Base-by-base conservation (phyloP, 768 basidiomycete species). In the Clavaria fumosa region DNA sequence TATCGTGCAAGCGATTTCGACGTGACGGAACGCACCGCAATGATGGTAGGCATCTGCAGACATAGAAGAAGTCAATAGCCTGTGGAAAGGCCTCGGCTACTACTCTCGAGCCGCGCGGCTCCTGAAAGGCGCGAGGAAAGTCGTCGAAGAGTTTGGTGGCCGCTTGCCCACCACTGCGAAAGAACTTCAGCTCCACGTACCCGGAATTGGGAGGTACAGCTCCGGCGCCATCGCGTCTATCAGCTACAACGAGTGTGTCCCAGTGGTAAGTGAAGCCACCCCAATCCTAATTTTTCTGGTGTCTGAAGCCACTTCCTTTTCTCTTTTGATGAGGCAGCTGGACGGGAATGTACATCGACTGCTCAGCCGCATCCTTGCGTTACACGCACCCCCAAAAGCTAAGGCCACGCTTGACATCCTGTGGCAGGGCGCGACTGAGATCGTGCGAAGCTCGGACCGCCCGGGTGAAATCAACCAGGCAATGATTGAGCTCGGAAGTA, bases 81-180 rank as follows among this genome's bases (percentile, higher is more conserved):
- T 85, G 6, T 97, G 91, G 91, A 86, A 86, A 53, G 89, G 88
- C 12, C 63, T 91, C 2, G 88, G 89, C 5, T 91, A 90, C 56
- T 91, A 91, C 55, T 81, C 80, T 27, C 73, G 86, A 30, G 88
- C 85, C 12, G 72, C 79, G 32, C 74, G 86, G 15, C 62, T 97
- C 17, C 69, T 95, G 4, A 63, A 64, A 4, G 90, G 82, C n/a
- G 85, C 91, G 0, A 70, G 86, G 53, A 85, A 78, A 43, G 78
- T 72, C 22, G 72, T 88, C 14, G 53, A 62, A 26, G 66, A 80
- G 15, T 70, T 72, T 37, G 56, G 56, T 22, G 89, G 89, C 17
- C 64, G 62, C 40, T 65, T 97, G 10, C 91, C 91, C 1, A 65
- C 74, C 38, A 88, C 81, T 48, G 78, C 82, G 4, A 70, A 69